Percentiles rank a stretch among this genome's conserved stretches.
Conservation (phyloP, 441 rosid species). For the Aleurites moluccanus region DNA sequence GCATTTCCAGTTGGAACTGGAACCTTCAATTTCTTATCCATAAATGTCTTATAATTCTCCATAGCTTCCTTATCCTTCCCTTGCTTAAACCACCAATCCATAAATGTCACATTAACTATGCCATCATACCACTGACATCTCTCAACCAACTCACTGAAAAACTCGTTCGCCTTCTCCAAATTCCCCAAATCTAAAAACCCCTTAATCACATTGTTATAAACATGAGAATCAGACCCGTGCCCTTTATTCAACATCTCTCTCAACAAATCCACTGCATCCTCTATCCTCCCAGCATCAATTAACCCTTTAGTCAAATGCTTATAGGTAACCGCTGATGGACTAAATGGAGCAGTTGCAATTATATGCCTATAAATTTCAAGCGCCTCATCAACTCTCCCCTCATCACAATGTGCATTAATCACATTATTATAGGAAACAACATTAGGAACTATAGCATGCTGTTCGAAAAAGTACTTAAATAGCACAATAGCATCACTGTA, state of each 20-base stretch:
- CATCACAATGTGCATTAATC: conserved; percentile 83
- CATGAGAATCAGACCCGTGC: conserved; percentile 84
- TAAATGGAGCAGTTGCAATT: conserved; percentile 68
- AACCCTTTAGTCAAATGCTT: conserved; percentile 92
- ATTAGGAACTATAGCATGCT: conserved; percentile 72
- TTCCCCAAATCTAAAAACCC: conserved; percentile 76
- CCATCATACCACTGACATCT: conserved; percentile 89
- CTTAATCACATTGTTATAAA: conserved; percentile 69
- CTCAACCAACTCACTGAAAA: conserved; percentile 77
- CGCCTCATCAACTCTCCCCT: conserved; percentile 69
- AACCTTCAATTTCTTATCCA: conserved; percentile 75
- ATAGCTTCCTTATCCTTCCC: conserved; percentile 83
- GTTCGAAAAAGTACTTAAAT: conserved; percentile 75
- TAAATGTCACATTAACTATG: conserved; percentile 72
- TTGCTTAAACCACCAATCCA: conserved; percentile 94
- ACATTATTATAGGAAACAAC: conserved; percentile 86
- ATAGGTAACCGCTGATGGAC: conserved; percentile 77
- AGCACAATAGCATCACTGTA: conserved; percentile 67
- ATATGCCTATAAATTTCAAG: conserved; percentile 63
- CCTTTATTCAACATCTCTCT: conserved; percentile 87
- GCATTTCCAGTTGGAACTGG: conserved; percentile 77
- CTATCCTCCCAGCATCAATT: conserved; percentile 67
- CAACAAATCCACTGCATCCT: conserved; percentile 73
- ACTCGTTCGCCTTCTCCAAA: conserved; percentile 77
- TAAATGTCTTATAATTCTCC: conserved; percentile 71